These are phyloP conservation scores for Starmerella asiatica DNA, from an alignment of 805 yeast species.

Conservation along the genomic window DNA sequence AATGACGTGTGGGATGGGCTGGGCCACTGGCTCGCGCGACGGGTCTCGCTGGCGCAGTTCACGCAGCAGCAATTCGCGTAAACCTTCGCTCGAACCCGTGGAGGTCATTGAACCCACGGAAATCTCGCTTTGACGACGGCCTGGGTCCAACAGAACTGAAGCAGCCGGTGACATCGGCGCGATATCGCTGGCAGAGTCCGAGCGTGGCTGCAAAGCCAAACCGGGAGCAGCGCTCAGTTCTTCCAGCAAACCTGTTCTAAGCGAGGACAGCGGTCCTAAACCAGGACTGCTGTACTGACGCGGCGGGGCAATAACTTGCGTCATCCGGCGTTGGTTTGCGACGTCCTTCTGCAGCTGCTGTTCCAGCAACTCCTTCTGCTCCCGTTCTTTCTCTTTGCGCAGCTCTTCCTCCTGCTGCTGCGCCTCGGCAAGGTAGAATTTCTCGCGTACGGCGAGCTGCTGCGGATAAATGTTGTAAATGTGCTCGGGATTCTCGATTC, in stretches of 20 bases:
- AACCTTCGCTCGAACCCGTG: neutral
- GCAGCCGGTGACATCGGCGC: neutral
- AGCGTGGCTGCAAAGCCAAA: neutral
- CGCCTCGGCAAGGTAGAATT: conserved; percentile 11
- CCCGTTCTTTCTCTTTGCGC: neutral
- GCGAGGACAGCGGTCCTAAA: neutral
- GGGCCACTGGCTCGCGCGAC: too few species aligned
- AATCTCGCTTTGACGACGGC: neutral
- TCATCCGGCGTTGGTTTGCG: neutral
- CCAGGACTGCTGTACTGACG: neutral
- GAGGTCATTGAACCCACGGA: neutral
- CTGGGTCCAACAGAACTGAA: neutral
- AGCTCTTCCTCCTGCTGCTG: conserved; percentile 3
- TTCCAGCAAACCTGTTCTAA: neutral
- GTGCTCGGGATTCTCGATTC: conserved; percentile 82
- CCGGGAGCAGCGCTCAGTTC: neutral
- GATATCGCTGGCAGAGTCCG: neutral
- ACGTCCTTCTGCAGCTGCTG: conserved; percentile 21
- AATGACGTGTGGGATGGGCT: too few species aligned
- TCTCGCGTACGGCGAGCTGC: conserved; percentile 43
- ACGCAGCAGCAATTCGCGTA: neutral
- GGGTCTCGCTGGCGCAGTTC: neutral
- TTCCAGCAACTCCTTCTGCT: neutral
- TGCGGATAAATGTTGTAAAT: conserved; percentile 69
- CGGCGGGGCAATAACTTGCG: neutral